Conservation (phyloP, 331 rosid genomes). For the Prunus yedoensis region DNA sequence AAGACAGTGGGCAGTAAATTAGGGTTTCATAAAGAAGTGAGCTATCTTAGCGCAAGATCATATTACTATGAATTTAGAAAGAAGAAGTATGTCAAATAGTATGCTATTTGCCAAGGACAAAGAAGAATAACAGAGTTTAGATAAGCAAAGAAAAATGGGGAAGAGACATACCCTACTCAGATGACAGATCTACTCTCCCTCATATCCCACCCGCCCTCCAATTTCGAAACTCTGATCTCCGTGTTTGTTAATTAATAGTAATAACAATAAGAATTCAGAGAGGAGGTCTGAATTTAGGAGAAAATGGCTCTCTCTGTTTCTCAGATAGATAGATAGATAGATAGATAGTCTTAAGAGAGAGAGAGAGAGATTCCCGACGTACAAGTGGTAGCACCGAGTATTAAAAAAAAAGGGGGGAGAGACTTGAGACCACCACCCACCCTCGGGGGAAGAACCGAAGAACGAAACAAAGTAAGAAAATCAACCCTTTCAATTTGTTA, state of each 20-base stretch:
- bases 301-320: not conserved
- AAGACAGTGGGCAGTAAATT: not conserved
- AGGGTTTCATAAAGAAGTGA: slow-evolving; percentile 2
- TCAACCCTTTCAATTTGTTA: not conserved
- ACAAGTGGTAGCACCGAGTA: not conserved
- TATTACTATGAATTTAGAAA: not conserved
- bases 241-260: not conserved
- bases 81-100: not conserved
- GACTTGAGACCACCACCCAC: slow-evolving; percentile 1
- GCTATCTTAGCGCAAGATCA: not conserved
- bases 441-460: not conserved
- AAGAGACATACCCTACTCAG: slow-evolving; percentile 6
- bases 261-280: not conserved
- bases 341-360: not conserved
- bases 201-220: not conserved
- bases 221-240: not conserved
- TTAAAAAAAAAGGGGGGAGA: not conserved
- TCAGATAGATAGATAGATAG: no score
- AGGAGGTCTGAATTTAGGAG: not conserved
- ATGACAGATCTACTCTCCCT: not conserved
- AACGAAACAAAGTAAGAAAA: not conserved
- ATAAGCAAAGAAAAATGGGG: not conserved
- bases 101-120: no score
- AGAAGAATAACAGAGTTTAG: not conserved
- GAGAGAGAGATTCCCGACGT: slow-evolving; percentile 19